Conservation (phyloP, 495 filamentous ascomycete species). For the Friedmanniomyces endolithicus region DNA sequence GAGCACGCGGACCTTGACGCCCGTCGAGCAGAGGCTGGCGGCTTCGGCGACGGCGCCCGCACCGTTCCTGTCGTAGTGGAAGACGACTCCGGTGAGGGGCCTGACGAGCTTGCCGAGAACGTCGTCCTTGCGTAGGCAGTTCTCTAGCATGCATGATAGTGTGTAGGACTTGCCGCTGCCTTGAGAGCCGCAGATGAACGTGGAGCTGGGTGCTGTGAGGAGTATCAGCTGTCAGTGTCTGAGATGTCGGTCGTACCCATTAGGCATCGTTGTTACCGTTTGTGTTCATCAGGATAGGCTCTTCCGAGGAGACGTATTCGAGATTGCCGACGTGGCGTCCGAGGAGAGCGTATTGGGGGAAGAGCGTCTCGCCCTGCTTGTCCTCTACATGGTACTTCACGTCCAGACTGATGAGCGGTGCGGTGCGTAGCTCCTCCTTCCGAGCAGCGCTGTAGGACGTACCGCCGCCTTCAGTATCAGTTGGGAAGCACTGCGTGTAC, state of each 20-base stretch:
- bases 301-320: neutral
- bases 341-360: constrained; percentile 16
- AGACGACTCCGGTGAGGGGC: constrained; percentile 52
- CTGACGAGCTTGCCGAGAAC: constrained; percentile 33
- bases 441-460: neutral
- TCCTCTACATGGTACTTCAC: neutral
- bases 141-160: constrained; percentile 57
- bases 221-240: neutral
- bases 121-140: constrained; percentile 37
- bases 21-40: constrained; percentile 47
- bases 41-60: constrained; percentile 49
- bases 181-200: constrained; percentile 67
- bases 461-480: neutral
- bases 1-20: constrained; percentile 48
- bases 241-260: too few species aligned
- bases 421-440: constrained; percentile 5
- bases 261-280: constrained; percentile 25
- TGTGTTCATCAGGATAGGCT: constrained; percentile 49
- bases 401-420: constrained; percentile 9
- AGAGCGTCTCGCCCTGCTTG: neutral
- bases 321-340: constrained; percentile 1
- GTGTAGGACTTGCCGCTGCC: constrained; percentile 69
- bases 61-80: constrained; percentile 52
- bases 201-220: constrained; percentile 41
- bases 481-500: neutral